A percentile compares a stretch with the other conserved stretches of the same genome.
Conservation (phyloP, 345 rosid species). For the Corchorus olitorius region DNA sequence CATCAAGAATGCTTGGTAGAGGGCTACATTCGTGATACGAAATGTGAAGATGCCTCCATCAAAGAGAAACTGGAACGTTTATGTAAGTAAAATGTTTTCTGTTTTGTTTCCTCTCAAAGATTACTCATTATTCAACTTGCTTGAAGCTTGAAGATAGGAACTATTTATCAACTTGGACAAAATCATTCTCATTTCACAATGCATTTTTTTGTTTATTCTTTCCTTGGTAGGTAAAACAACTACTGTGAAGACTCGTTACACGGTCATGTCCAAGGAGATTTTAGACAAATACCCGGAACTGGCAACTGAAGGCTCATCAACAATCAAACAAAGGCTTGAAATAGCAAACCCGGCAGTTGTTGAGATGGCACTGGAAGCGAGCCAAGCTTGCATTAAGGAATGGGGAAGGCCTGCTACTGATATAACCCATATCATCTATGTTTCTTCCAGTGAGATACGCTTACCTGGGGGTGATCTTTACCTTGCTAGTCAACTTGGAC, state of each 20-base stretch:
- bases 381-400: constrained; percentile 74
- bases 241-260: constrained; percentile 92
- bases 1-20: constrained; percentile 89
- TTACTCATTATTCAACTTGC: too few species aligned
- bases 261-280: constrained; percentile 82
- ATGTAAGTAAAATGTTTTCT: constrained; percentile 50
- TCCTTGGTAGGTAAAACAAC: constrained; percentile 75
- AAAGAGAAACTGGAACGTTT: constrained; percentile 85
- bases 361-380: constrained; percentile 84
- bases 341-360: constrained; percentile 85
- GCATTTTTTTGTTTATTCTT: not conserved
- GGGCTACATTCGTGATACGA: constrained; percentile 81
- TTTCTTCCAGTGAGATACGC: constrained; percentile 91
- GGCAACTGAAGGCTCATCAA: constrained; percentile 72
- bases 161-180: too few species aligned
- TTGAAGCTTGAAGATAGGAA: too few species aligned
- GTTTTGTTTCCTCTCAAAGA: not conserved
- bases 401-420: constrained; percentile 81
- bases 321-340: constrained; percentile 85
- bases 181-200: too few species aligned
- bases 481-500: constrained; percentile 70
- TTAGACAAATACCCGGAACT: constrained; percentile 85
- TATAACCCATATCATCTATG: constrained; percentile 87
- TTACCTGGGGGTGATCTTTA: constrained; percentile 93
- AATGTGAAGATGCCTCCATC: constrained; percentile 68